A percentile compares a stretch with the other conserved stretches of the same genome.
Conservation (phyloP, 1,284 basidiomycete species). For the Salmacisia buchloeana region DNA sequence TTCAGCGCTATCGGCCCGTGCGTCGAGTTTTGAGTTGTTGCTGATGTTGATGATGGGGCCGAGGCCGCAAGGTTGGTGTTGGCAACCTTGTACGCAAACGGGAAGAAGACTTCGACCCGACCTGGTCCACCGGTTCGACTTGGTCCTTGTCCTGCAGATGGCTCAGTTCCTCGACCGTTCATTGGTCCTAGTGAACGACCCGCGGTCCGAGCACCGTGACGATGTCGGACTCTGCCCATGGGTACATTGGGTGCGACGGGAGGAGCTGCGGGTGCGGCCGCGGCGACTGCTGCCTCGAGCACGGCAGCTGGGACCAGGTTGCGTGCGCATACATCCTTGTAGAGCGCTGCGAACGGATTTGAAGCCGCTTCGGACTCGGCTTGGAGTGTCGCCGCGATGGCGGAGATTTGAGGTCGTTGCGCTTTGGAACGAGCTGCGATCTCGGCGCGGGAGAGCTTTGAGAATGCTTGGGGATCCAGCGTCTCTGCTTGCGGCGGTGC, state of each 20-base stretch:
- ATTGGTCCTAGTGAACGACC: slow-evolving; percentile 26
- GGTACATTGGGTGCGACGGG: not conserved
- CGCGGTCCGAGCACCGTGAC: slow-evolving; percentile 2
- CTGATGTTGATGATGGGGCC: slow-evolving; percentile 15
- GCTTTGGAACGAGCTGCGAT: not conserved
- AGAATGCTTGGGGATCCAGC: too few species aligned
- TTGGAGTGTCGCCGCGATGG: not conserved
- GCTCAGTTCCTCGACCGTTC: slow-evolving; percentile 23
- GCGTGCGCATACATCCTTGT: not conserved
- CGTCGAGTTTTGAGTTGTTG: not conserved
- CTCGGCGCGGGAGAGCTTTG: not conserved
- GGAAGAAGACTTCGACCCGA: slow-evolving; percentile 76
- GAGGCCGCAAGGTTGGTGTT: slow-evolving; percentile 35
- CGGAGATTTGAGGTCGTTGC: not conserved
- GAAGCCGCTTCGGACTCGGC: not conserved
- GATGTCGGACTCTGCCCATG: not conserved
- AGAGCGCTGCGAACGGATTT: slow-evolving; percentile 1
- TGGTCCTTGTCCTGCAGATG: slow-evolving; percentile 27
- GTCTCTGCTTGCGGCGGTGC: too few species aligned
- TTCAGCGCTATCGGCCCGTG: slow-evolving; percentile 30
- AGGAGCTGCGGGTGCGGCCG: not conserved
- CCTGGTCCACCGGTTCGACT: slow-evolving; percentile 48
- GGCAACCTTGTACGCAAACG: slow-evolving; percentile 58
- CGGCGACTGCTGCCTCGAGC: not conserved
- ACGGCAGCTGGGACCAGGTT: not conserved